These are phyloP conservation scores for Trichosporon coremiiforme DNA, from an alignment of 1,284 basidiomycete species.

Conservation along the genomic window DNA sequence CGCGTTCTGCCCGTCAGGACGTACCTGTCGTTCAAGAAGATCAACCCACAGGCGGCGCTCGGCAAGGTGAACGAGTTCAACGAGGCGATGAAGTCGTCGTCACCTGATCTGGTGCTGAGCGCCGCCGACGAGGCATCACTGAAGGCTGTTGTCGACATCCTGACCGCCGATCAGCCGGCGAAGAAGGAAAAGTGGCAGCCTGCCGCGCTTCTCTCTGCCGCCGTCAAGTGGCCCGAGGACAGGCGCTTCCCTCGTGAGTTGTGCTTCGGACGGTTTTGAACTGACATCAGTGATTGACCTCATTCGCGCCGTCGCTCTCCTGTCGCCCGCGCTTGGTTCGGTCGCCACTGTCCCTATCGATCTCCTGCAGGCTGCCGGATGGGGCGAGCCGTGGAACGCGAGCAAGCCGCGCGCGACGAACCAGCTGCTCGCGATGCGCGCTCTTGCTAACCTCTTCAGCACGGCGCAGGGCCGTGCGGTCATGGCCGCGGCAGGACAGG, in stretches of 20 bases:
- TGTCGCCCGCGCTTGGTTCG: slow-evolving; percentile 61
- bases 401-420: slow-evolving; percentile 79
- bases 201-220: slow-evolving; percentile 65
- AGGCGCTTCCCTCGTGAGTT: slow-evolving; percentile 78
- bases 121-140: slow-evolving; percentile 57
- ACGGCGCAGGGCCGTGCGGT: slow-evolving; percentile 58
- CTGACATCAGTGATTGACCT: slow-evolving; percentile 75
- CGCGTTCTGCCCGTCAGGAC: slow-evolving; percentile 56
- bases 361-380: slow-evolving; percentile 71
- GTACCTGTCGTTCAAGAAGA: slow-evolving; percentile 77
- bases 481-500: slow-evolving; percentile 61
- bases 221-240: slow-evolving; percentile 76
- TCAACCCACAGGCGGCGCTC: slow-evolving; percentile 83
- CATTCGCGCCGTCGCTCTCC: slow-evolving; percentile 72
- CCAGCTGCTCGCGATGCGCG: slow-evolving; percentile 77
- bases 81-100: slow-evolving; percentile 62
- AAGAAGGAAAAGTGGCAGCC: slow-evolving; percentile 60
- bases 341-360: slow-evolving; percentile 61
- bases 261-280: not conserved
- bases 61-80: slow-evolving; percentile 81
- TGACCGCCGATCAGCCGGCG: slow-evolving; percentile 23
- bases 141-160: slow-evolving; percentile 25
- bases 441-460: slow-evolving; percentile 73
- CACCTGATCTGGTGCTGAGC: slow-evolving; percentile 69
- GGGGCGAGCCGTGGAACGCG: slow-evolving; percentile 62